Evolutionary conservation across 2,329 filamentous ascomycete species (phyloP).

Genomic region (Atkinsonella hypoxylon): DNA sequence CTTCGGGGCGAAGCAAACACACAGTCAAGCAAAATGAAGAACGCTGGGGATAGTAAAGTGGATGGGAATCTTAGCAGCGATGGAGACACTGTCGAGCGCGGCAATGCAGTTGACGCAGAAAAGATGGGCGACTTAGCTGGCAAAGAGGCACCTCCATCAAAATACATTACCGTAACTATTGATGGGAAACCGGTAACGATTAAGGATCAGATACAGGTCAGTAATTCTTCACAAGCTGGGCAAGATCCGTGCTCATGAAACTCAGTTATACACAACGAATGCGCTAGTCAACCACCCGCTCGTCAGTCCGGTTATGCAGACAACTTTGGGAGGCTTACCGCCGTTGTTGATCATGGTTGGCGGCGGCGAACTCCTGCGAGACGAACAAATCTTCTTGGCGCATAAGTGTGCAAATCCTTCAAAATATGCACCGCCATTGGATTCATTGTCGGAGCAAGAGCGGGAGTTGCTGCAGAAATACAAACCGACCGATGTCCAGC

Average conservation of each 20-base stretch:
- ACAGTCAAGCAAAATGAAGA: slow-evolving; percentile 15
- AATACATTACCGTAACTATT: slow-evolving; percentile 51
- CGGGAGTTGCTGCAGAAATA: slow-evolving; percentile 51
- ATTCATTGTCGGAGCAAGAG: slow-evolving; percentile 50
- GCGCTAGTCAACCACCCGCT: slow-evolving; percentile 74
- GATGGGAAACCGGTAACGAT: slow-evolving; percentile 60
- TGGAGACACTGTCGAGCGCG: slow-evolving; percentile 23
- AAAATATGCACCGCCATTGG: slow-evolving; percentile 58
- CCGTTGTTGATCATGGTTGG: slow-evolving; percentile 79
- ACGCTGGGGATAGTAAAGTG: slow-evolving; percentile 7
- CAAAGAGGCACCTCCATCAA: slow-evolving; percentile 15
- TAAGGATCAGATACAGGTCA: slow-evolving; percentile 83
- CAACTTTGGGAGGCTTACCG: slow-evolving; percentile 79
- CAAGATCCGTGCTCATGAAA: slow-evolving; percentile 10
- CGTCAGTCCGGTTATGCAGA: slow-evolving; percentile 79
- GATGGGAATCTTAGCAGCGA: slow-evolving; percentile 18
- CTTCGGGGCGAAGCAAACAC: slow-evolving; percentile 40
- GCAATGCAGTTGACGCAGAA: slow-evolving; percentile 14
- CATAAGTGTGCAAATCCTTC: slow-evolving; percentile 85
- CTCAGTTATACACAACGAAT: slow-evolving; percentile 64
- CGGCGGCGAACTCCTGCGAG: slow-evolving; percentile 77
- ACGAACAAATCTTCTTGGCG: slow-evolving; percentile 90
- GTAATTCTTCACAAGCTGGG: slow-evolving; percentile 4
- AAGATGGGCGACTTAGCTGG: slow-evolving; percentile 13
- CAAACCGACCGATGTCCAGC: slow-evolving; percentile 77